phyloP scores from a whole-genome alignment of 352 stramenopile species.

The Hyphochytrium catenoides region DNA sequence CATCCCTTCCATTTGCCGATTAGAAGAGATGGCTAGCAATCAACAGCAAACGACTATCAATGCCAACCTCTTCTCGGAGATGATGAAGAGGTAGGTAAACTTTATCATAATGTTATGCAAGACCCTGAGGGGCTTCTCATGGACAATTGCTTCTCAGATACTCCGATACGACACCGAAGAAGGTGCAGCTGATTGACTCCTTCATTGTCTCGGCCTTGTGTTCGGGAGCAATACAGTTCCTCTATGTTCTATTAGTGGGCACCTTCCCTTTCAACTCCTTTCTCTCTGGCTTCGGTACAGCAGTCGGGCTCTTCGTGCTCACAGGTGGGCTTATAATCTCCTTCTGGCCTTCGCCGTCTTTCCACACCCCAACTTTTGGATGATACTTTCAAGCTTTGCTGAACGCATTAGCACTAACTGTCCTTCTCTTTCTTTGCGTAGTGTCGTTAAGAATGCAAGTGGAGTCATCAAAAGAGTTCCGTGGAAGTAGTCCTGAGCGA shows the following conservation, averaged over 20 bases:
- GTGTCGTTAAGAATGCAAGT: conserved; percentile 71
- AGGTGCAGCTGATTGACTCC: conserved; percentile 68
- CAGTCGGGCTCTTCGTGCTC: conserved; percentile 64
- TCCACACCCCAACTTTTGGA: not conserved
- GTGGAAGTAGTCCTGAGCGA: conserved; percentile 37
- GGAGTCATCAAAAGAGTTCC: conserved; percentile 39
- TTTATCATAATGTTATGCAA: too few species aligned
- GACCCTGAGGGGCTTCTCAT: too few species aligned
- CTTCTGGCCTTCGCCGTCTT: not conserved
- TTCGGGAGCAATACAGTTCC: conserved; percentile 65
- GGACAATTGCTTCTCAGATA: too few species aligned
- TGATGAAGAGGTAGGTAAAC: too few species aligned
- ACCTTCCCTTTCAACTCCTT: conserved; percentile 80
- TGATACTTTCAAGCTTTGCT: conserved; percentile 1
- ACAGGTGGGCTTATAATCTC: conserved; percentile 21
- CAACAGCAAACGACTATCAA: too few species aligned
- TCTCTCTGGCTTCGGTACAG: conserved; percentile 64
- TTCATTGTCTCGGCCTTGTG: conserved; percentile 65
- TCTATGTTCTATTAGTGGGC: conserved; percentile 66
- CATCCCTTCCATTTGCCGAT: too few species aligned
- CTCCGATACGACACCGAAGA: conserved; percentile 51
- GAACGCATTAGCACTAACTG: not conserved
- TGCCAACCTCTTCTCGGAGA: too few species aligned
- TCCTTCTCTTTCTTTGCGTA: conserved; percentile 8
- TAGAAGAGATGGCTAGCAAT: too few species aligned